Evolutionary conservation across 1,284 basidiomycete species (phyloP), one percentile per base, ranked within the genome.

Genomic region (Anthracocystis panici-leucophaei): DNA sequence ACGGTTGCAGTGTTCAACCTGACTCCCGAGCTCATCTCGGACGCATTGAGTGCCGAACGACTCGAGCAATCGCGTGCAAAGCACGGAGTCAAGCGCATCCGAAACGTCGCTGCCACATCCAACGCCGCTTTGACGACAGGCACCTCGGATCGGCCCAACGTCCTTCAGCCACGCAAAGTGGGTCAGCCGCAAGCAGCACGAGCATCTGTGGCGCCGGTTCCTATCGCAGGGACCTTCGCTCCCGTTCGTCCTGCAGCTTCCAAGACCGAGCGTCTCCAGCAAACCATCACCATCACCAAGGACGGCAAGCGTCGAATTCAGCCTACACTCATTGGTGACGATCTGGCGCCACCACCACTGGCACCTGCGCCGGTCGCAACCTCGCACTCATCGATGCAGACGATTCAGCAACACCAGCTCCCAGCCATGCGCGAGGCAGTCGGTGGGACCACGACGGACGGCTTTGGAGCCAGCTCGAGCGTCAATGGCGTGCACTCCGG

Each of bases 1-100:
- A 94, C 94, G 0, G 91, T 98, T 57, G 93, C 91, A 3, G 93
- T 92, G 2, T 92, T 97, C 85, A 88, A 89, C 67, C 97, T 98
- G 82, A 91, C 92, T 42, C 82, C 89, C 0, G 88, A 89, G 25
- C 94, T 97, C 85, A 88, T 97, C 12, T 92, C 93, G 65, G 92
- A 93, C 20, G 90, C 95, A 21, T 91, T 92, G 0, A 90, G 92
- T 2, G 88, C 90, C 67, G 89, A 89, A 5, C 90, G 91, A 12
- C 67, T 83, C 9, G 56, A 71, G 21, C 56, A 65, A 20, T 74
- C 80, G 31, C 76, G 80, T 12, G 70, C 66, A 10, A 65, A 71
- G 48, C 72, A 77, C 45, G 82, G 81, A 31, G 74, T 67, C 67
- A 70, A 77, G 53, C 54, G 48, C 14, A 54, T 61, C 2, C 75